Base-by-base conservation (phyloP, 495 filamentous ascomycete genomes). In the Chaetomidium leptoderma region DNA sequence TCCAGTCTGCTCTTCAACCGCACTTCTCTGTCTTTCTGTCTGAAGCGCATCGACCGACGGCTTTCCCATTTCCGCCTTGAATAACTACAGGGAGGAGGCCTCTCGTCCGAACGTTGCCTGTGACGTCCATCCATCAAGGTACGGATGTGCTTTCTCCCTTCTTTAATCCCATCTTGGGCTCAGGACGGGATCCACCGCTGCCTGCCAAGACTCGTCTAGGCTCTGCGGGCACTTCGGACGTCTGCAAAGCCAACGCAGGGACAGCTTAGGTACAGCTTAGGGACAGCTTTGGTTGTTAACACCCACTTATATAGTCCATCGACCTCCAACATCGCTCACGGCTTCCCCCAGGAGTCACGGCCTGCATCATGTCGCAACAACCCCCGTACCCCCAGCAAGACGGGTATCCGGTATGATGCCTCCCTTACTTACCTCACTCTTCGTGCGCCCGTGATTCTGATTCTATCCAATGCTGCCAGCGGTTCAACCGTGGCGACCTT, bases 301-400 rank as follows among this genome's bases (percentile, higher is more conserved):
- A 13, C 32, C 2, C 32, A 35, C 32, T 35, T 9, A 35, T 13
- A 35, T 21, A 42, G 39, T 47, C 16, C 10, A 29, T n/a, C n/a
- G 14, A 5, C 27, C 2, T 11, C 29, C 14, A n/a, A 21, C 26
- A 21, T 16, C 33, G 17, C 29, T 23, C 36, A 44, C 21, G 14
- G 24, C 35, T 5, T 11, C 0, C 23, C n/a, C 11, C 19, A n/a
- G 19, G 19, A 3, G 47, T 14, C 21, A 4, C 9, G n/a, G 19
- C 10, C 35, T 2, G 3, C 53, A 56, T 32, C 58, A 62, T 62
- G 59, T 42, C 59, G 42, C 59, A 62, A 30, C 40, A 48, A 24
- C 3, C 23, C 11, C 24, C 19, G 13, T 60, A 43, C 21, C 14
- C 51, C 44, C 58, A 55, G 8, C 48, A n/a, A 13, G 58, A 55